Percentiles rank a stretch among this genome's conserved stretches.
These are phyloP conservation scores for Emmonsiellopsis sp. DNA, from an alignment of 2,329 filamentous ascomycete species.

Conservation along the genomic window DNA sequence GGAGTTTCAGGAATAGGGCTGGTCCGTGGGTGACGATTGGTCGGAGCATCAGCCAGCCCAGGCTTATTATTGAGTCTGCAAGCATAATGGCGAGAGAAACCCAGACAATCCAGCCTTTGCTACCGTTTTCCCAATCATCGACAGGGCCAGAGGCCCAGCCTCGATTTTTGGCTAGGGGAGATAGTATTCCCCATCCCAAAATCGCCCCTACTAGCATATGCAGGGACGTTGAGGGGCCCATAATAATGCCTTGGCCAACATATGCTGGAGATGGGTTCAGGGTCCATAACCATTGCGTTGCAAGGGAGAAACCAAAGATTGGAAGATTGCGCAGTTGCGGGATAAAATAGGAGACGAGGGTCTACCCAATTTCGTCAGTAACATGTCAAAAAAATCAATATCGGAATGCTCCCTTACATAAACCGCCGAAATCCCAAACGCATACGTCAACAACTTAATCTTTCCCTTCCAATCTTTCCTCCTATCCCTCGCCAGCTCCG, in stretches of 20 bases:
- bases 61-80: slow-evolving; percentile 79
- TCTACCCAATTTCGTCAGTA: slow-evolving; percentile 41
- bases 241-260: slow-evolving; percentile 94
- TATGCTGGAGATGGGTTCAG: slow-evolving; percentile 96
- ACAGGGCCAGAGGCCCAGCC: slow-evolving; percentile 88
- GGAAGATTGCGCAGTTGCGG: slow-evolving; percentile 79
- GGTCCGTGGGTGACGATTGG: slow-evolving; percentile 47
- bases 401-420: slow-evolving; percentile 31
- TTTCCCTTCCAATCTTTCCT: slow-evolving; percentile 51
- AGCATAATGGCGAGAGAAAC: slow-evolving; percentile 94
- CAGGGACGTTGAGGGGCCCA: slow-evolving; percentile 89
- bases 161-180: slow-evolving; percentile 71
- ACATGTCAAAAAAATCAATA: slow-evolving; percentile 5
- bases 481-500: slow-evolving; percentile 24
- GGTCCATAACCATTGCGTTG: slow-evolving; percentile 82
- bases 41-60: slow-evolving; percentile 65
- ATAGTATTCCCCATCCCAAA: slow-evolving; percentile 82
- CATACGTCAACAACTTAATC: slow-evolving; percentile 49
- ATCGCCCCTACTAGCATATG: slow-evolving; percentile 91
- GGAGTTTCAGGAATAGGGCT: slow-evolving; percentile 19
- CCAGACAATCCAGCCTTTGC: slow-evolving; percentile 99
- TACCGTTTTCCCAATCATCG: slow-evolving; percentile 80
- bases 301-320: slow-evolving; percentile 66
- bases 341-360: slow-evolving; percentile 80
- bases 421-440: slow-evolving; percentile 50